Evolutionary conservation across 108 stramenopile species (phyloP), one percentile per base, ranked within the genome.

Genomic region (Bacterosira constricta): DNA sequence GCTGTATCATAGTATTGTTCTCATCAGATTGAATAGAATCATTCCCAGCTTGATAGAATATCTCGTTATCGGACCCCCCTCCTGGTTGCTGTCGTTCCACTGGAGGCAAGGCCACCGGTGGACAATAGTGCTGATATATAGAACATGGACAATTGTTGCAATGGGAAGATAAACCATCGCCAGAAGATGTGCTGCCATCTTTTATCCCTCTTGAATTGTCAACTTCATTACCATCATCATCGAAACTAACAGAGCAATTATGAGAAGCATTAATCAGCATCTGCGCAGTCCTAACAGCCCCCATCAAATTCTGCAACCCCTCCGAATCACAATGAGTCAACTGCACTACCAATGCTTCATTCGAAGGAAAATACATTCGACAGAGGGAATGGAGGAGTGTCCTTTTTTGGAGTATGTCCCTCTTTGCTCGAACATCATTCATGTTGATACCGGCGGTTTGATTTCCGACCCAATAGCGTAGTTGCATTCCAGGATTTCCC

Each of bases 251-350:
- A 18, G 37, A 59, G 32, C 35, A 13, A 63, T 76, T 68, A 25
- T 59, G 51, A 9, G 57, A 59, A 15, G 75, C 75, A 23, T 51
- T 37, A 35, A 76, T 63, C 6, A 76, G 37, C 75, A 76, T 76
- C 38, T 44, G 25, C 11, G 49, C 59, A 41, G 66, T 73, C 11
- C 37, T 38, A 13, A 49, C 56, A 20, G 69, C 69, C 34, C 41
- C 42, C 44, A 9, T 20, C 11, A 70, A 25, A 15, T 70, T 56
- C 8, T 15, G 18, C 1, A 27, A 4, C 26, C 13, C 23, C 62
- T 25, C 25, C 9, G 13, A 20, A 62, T 25, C 42, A 57, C 11
- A 35, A 34, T 8, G n/a, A n/a, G n/a, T n/a, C n/a, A n/a, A n/a
- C n/a, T n/a, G n/a, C 58, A 27, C 41, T 27, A 26, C 59, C 41